A percentile compares a stretch with the other conserved stretches of the same genome.
These are phyloP conservation scores for Fusarium sulawesiense DNA, from an alignment of 2,329 filamentous ascomycete species.

Conservation along the genomic window DNA sequence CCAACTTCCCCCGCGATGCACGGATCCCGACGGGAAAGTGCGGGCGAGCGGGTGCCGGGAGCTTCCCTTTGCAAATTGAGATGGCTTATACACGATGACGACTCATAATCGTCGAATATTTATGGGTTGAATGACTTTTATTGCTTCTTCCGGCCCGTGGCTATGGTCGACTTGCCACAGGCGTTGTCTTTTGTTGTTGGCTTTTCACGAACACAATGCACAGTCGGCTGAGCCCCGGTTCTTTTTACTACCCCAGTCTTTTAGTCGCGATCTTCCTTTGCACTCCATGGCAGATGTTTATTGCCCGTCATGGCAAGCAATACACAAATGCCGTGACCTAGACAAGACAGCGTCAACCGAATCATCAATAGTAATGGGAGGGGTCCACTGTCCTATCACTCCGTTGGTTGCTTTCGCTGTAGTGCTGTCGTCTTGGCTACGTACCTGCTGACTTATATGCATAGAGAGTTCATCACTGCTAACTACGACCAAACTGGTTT, in stretches of 20 bases:
- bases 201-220: neutral
- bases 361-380: conserved; percentile 6
- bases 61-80: conserved; percentile 3
- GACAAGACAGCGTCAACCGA: conserved; percentile 12
- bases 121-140: neutral
- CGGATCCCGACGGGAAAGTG: conserved; percentile 44
- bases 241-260: neutral
- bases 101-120: neutral
- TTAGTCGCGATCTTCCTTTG: neutral
- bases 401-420: neutral
- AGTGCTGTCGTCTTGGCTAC: conserved; percentile 17
- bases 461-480: conserved; percentile 10
- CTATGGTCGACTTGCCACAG: neutral
- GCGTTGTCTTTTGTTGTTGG: neutral
- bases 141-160: neutral
- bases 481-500: neutral
- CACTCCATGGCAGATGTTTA: neutral
- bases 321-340: conserved; percentile 11
- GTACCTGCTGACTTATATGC: conserved; percentile 35
- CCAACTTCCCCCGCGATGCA: conserved; percentile 47
- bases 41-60: conserved; percentile 45
- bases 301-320: conserved; percentile 6
- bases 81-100: conserved; percentile 1
- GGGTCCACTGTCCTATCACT: neutral
- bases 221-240: neutral